phyloP scores from a whole-genome alignment of 148 eudicot genomes.

The Chenopodium album region DNA sequence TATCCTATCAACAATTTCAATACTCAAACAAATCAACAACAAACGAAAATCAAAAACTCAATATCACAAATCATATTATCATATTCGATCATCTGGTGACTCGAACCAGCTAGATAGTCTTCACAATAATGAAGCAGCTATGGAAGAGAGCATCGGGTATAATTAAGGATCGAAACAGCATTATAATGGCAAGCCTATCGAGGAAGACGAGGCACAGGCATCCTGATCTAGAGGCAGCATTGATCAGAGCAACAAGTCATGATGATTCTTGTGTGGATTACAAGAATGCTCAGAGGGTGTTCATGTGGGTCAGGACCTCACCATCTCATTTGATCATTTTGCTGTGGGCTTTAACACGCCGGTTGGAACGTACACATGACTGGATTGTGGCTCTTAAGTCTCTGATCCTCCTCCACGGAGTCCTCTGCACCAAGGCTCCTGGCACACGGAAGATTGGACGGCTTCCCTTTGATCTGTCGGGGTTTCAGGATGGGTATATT shows the following conservation, averaged over 20 bases:
- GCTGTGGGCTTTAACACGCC: constrained; percentile 44
- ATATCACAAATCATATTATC: neutral
- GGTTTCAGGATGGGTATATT: constrained; percentile 41
- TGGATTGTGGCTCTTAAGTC: constrained; percentile 76
- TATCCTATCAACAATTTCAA: neutral
- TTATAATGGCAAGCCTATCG: constrained; percentile 35
- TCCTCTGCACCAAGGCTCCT: constrained; percentile 45
- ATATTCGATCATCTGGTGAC: neutral
- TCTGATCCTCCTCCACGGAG: constrained; percentile 64
- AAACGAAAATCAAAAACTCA: too few species aligned
- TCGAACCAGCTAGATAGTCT: neutral
- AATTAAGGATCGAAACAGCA: constrained; percentile 67
- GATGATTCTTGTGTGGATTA: constrained; percentile 48
- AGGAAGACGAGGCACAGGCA: constrained; percentile 41
- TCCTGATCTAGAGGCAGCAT: constrained; percentile 62
- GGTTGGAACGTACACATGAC: constrained; percentile 48
- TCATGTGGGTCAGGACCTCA: constrained; percentile 50
- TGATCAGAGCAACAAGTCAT: constrained; percentile 80
- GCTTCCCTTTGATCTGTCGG: constrained; percentile 71
- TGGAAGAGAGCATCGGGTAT: constrained; percentile 60
- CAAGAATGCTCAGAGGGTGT: constrained; percentile 46
- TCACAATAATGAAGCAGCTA: constrained; percentile 40
- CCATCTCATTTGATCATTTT: constrained; percentile 45
- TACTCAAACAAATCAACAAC: neutral
- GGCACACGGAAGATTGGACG: constrained; percentile 52